Conservation (phyloP, 768 basidiomycete genomes). For the Tephrocybe sp. region DNA sequence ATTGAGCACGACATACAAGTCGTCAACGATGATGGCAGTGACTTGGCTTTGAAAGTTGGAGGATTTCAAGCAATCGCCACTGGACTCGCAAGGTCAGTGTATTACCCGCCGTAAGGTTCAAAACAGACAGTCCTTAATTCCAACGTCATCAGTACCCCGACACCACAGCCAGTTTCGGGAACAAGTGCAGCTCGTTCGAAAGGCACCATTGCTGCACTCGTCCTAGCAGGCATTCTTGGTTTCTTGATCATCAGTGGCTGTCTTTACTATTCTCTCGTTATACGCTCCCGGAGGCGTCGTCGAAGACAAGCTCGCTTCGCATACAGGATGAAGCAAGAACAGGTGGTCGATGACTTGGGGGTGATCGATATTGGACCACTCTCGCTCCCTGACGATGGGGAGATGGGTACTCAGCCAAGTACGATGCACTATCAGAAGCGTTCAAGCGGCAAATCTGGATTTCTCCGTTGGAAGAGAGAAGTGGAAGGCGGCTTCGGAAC, state of each 20-base stretch:
- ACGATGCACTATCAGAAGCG: slow-evolving; percentile 16
- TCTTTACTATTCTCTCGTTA: slow-evolving; percentile 42
- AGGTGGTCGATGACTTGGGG: slow-evolving; percentile 16
- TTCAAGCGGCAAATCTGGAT: slow-evolving; percentile 34
- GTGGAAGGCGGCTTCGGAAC: slow-evolving; percentile 30
- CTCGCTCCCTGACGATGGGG: slow-evolving; percentile 6
- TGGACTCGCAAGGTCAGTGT: slow-evolving; percentile 22
- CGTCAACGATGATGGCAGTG: slow-evolving; percentile 51
- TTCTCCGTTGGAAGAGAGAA: slow-evolving; percentile 42
- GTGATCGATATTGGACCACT: slow-evolving; percentile 21
- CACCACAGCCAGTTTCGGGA: background rate
- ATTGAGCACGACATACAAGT: slow-evolving; percentile 49
- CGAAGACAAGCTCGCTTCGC: slow-evolving; percentile 16
- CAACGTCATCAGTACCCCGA: background rate
- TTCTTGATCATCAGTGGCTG: slow-evolving; percentile 39
- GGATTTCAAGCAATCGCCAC: slow-evolving; percentile 47
- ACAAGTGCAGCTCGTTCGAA: slow-evolving; percentile 25
- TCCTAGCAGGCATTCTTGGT: slow-evolving; percentile 52
- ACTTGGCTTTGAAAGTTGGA: slow-evolving; percentile 44
- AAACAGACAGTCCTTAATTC: background rate
- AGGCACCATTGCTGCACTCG: slow-evolving; percentile 68
- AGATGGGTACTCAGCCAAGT: slow-evolving; percentile 10
- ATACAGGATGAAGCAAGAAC: slow-evolving; percentile 6
- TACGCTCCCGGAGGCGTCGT: slow-evolving; percentile 43
- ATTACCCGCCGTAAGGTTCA: background rate